These are phyloP conservation scores for Saksenaea vasiformis DNA, from an alignment of 371 early-diverging fungal genomes.

Conservation along the genomic window DNA sequence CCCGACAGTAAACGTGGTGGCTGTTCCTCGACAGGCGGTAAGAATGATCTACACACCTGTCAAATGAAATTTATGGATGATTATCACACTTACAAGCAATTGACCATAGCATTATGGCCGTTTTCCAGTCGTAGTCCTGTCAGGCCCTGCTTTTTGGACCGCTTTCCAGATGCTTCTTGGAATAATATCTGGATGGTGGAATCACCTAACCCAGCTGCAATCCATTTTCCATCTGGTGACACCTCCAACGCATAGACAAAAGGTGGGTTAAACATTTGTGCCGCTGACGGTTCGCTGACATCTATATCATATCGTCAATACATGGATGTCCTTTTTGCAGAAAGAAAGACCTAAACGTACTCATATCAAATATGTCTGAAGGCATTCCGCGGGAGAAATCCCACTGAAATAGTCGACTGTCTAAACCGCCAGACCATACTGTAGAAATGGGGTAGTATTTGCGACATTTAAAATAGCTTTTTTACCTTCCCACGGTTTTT, in stretches of 20 bases:
- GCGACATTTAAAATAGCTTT: not conserved
- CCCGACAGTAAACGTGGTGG: conserved; percentile 18
- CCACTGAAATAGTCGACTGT: conserved; percentile 44
- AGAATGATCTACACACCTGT: conserved; percentile 8
- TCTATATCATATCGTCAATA: conserved; percentile 16
- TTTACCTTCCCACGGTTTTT: conserved; percentile 52
- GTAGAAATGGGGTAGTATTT: not conserved
- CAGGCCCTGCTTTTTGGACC: conserved; percentile 7
- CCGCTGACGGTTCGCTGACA: conserved; percentile 26
- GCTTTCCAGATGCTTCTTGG: conserved; percentile 15
- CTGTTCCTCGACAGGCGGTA: conserved; percentile 9
- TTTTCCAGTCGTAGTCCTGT: conserved; percentile 22
- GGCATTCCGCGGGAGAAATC: conserved; percentile 45
- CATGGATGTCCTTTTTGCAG: conserved; percentile 5
- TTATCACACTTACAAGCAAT: conserved; percentile 33
- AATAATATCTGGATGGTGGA: conserved; percentile 29
- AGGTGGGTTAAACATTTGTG: conserved; percentile 54
- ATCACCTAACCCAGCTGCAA: conserved; percentile 50
- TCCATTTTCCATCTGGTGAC: conserved; percentile 32
- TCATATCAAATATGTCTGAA: conserved; percentile 30
- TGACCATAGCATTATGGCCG: conserved; percentile 41
- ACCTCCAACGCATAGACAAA: conserved; percentile 42
- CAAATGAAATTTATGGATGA: not conserved
- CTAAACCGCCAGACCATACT: conserved; percentile 58
- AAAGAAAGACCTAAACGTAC: conserved; percentile 9